phyloP scores from a whole-genome alignment of 305 asterid genomes.

The Andrographis paniculata region DNA sequence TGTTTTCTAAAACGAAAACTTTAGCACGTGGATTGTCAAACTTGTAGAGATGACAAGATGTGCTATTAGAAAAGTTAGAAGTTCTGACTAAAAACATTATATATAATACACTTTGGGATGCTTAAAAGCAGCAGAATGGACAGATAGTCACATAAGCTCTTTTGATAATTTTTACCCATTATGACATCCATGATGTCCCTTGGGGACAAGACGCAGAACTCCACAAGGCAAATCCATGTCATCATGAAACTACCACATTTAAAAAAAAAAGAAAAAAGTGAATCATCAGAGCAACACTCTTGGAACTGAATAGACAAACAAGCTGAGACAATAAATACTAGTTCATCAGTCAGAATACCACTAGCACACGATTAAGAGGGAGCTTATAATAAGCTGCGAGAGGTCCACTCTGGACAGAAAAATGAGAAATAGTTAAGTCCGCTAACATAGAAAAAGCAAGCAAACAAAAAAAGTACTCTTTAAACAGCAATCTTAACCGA shows the following conservation, averaged over 20 bases:
- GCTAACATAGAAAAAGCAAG: no score
- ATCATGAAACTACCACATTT: constrained; percentile 59
- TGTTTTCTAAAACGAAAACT: no score
- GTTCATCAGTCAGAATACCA: constrained; percentile 34
- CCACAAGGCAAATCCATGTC: constrained; percentile 95
- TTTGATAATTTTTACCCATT: constrained; percentile 52
- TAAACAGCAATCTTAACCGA: neutral
- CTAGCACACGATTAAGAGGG: constrained; percentile 84
- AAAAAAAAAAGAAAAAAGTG: no score
- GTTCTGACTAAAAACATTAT: neutral
- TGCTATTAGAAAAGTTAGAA: no score
- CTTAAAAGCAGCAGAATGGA: neutral
- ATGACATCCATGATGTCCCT: constrained; percentile 78
- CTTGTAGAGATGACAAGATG: no score
- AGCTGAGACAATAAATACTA: constrained; percentile 1
- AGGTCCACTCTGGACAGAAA: constrained; percentile 65
- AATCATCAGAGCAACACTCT: constrained; percentile 6
- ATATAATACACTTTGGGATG: neutral
- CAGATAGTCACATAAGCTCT: no score
- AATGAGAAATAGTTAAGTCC: constrained; percentile 13
- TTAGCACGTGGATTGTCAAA: no score
- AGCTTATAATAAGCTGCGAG: constrained; percentile 95
- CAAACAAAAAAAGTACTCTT: neutral
- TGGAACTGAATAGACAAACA: constrained; percentile 7
- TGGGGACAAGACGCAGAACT: constrained; percentile 78